Base-by-base conservation (phyloP, 176 grass and related monocot species). In the Carex kokanica region DNA sequence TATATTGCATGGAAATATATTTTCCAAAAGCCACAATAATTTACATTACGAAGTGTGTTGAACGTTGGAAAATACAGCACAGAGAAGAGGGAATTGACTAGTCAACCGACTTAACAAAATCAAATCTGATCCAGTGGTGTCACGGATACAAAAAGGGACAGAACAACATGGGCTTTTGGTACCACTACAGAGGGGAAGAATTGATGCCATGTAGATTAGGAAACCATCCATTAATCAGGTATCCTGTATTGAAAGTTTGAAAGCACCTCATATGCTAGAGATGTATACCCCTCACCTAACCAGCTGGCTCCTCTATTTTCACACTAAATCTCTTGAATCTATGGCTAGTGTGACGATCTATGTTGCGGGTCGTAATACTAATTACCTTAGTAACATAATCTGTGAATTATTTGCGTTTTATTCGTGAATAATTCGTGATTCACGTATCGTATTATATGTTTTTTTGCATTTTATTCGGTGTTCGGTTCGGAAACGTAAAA, bases 201-300 rank as follows among this genome's bases (percentile, higher is more conserved):
- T 82, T 49, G 60, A 82, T 82, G 21, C 80, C 80, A 82, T 82
- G 20, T 82, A 66, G 80, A 67, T 67, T 82, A 66, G 80, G 80
- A 61, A 82, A 82, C 61, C 80, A 45, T 61, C 2, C 57, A 67
- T 82, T 67, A 64, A 82, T 82, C 41, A 82, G 47, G 40, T 36
- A 43, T 64, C 41, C 61, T 40, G 23, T 49, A 25, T 53, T 64
- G 25, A 80, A 59, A 79, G 27, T 12, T 65, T 64, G 51, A 79
- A 60, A 80, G 55, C 23, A 58, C 53, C 21, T 17, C 74, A 34
- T 79, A 79, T 59, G 79, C 29, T 17, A 17, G 36, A 34, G 36
- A 82, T 81, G 58, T 66, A 64, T 58, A 82, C 80, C 61, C 12
- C 38, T 82, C 80, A 82, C 61, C 36, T 32, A 82, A 82, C 59